Percentiles rank a stretch among this genome's conserved stretches.
These are phyloP conservation scores for Tetrapyrgos nigripes DNA, from an alignment of 1,284 basidiomycete genomes.

Conservation along the genomic window DNA sequence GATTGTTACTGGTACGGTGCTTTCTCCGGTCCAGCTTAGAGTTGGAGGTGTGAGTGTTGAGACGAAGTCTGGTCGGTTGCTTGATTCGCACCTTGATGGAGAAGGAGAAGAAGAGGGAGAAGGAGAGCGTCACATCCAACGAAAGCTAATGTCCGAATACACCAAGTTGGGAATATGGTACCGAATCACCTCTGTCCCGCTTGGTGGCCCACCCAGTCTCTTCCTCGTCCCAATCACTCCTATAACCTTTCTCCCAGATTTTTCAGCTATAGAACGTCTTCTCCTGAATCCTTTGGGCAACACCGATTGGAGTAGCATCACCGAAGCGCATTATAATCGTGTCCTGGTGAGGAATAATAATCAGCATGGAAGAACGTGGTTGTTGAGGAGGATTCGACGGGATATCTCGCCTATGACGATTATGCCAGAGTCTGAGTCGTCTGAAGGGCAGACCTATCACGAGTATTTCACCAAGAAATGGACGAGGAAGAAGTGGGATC, in stretches of 20 bases:
- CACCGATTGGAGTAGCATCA: conserved; percentile 59
- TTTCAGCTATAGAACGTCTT: conserved; percentile 55
- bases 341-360: conserved; percentile 61
- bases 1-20: conserved; percentile 63
- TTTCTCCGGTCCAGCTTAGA: conserved; percentile 54
- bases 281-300: conserved; percentile 55
- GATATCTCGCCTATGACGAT: conserved; percentile 72
- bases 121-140: conserved; percentile 40
- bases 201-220: conserved; percentile 55
- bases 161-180: conserved; percentile 68
- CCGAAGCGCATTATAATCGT: conserved; percentile 50
- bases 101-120: conserved; percentile 42
- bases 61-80: conserved; percentile 43
- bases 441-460: conserved; percentile 54
- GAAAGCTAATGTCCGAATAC: conserved; percentile 62
- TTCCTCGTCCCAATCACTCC: conserved; percentile 68
- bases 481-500: conserved; percentile 49
- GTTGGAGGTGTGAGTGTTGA: conserved; percentile 42
- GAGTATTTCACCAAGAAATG: conserved; percentile 66
- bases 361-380: conserved; percentile 58
- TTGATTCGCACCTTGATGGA: conserved; percentile 46
- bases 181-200: conserved; percentile 63
- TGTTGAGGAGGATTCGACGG: conserved; percentile 60
- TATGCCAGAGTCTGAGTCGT: conserved; percentile 53
- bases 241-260: conserved; percentile 59